phyloP scores from a whole-genome alignment of 805 yeast genomes.

The Ascoidea tarda region DNA sequence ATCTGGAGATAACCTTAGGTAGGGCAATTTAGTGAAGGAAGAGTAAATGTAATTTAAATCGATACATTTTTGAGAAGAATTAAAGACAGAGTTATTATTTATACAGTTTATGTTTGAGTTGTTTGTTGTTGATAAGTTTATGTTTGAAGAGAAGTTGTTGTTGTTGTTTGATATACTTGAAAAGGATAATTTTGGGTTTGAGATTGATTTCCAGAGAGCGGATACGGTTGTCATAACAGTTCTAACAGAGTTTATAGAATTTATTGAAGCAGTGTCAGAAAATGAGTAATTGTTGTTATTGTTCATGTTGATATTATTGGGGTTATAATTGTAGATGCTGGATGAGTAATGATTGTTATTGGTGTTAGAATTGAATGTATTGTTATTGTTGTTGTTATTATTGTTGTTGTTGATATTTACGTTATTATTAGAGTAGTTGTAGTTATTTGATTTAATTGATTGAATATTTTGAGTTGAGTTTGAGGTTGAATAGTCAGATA shows the following conservation, averaged over 20 bases:
- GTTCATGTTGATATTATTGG: background rate
- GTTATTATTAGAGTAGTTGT: background rate
- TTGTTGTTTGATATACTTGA: background rate
- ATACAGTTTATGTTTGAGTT: background rate
- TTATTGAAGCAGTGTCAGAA: conserved; percentile 14
- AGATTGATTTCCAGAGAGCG: conserved; percentile 23
- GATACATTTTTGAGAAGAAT: conserved; percentile 20
- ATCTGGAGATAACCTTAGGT: conserved; percentile 45
- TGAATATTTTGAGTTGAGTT: conserved; percentile 12
- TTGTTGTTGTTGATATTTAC: background rate
- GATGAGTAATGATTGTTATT: conserved; percentile 22
- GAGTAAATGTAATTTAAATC: conserved; percentile 41
- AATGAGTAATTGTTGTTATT: conserved; percentile 2
- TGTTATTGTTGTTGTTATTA: background rate
- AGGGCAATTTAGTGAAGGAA: conserved; percentile 53
- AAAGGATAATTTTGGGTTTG: conserved; percentile 3
- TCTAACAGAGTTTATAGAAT: conserved; percentile 12
- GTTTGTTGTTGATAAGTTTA: background rate
- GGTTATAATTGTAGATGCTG: conserved; percentile 18
- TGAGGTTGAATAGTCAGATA: conserved; percentile 30
- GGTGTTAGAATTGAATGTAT: conserved; percentile 19
- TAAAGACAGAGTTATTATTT: conserved; percentile 6
- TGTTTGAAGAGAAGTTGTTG: background rate
- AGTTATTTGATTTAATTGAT: background rate
- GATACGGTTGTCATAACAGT: conserved; percentile 29